These are phyloP conservation scores for Daldinia grandis DNA, from an alignment of 495 filamentous ascomycete genomes.

Conservation along the genomic window DNA sequence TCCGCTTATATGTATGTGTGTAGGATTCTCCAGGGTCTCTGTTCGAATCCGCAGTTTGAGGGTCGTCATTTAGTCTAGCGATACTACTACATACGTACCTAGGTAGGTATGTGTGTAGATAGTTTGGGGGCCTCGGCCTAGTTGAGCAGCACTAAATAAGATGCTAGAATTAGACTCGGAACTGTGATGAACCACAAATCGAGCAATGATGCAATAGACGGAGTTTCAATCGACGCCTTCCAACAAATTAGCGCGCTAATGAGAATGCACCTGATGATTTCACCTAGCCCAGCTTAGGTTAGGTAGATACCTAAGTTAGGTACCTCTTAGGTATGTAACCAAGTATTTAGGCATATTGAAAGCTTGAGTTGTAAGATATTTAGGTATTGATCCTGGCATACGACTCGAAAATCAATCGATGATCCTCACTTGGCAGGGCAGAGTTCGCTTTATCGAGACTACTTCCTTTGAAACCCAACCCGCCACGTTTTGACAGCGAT, in stretches of 20 bases:
- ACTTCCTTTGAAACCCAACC: conserved; percentile 13
- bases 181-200: background rate
- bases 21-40: conserved; percentile 24
- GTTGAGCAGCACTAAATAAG: background rate
- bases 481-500: conserved; percentile 13
- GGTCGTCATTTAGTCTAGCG: conserved; percentile 8
- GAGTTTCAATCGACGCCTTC: background rate
- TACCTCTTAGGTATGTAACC: too few species aligned
- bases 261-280: background rate
- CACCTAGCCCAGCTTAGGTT: background rate
- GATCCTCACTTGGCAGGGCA: conserved; percentile 30
- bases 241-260: background rate
- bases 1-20: conserved; percentile 10
- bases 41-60: conserved; percentile 7
- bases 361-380: background rate
- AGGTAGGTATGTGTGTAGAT: too few species aligned
- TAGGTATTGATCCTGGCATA: background rate
- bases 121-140: background rate
- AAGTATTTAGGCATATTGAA: conserved; percentile 2
- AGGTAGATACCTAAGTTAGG: background rate
- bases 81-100: too few species aligned
- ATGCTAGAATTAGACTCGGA: conserved; percentile 11
- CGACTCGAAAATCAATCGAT: conserved; percentile 2
- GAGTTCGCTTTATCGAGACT: conserved; percentile 21
- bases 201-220: conserved; percentile 15